phyloP scores from a whole-genome alignment of 352 stramenopile genomes.

The Pythium grandisporangium region DNA sequence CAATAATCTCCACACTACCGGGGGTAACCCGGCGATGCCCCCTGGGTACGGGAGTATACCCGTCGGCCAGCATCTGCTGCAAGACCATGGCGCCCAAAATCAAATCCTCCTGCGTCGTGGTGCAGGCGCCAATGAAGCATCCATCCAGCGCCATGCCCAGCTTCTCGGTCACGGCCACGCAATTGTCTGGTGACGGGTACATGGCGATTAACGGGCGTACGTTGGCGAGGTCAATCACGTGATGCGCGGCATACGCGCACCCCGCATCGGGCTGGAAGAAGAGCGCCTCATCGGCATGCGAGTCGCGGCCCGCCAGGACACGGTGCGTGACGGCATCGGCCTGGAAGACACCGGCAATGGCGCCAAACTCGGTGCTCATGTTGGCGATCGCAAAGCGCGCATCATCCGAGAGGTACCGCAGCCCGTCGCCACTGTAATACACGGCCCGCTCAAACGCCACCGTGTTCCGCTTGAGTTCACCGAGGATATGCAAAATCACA shows the following conservation, averaged over 20 bases:
- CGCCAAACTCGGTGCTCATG: constrained; percentile 80
- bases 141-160: constrained; percentile 69
- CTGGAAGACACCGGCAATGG: constrained; percentile 72
- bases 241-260: constrained; percentile 66
- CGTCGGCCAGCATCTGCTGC: constrained; percentile 59
- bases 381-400: constrained; percentile 75
- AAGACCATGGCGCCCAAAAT: constrained; percentile 71
- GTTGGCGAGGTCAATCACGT: constrained; percentile 58
- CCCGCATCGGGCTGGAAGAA: constrained; percentile 60
- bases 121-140: constrained; percentile 80
- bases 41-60: constrained; percentile 32
- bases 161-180: constrained; percentile 54
- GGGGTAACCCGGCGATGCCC: constrained; percentile 65
- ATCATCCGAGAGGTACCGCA: constrained; percentile 63
- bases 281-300: constrained; percentile 58
- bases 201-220: constrained; percentile 59
- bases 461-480: constrained; percentile 75
- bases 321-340: constrained; percentile 64
- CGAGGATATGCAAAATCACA: constrained; percentile 72
- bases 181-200: constrained; percentile 78
- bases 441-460: constrained; percentile 74
- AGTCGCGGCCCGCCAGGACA: constrained; percentile 37
- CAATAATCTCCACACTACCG: constrained; percentile 69
- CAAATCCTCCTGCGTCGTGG: constrained; percentile 73
- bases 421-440: constrained; percentile 59